Evolutionary conservation across 2,329 filamentous ascomycete species (phyloP).

Genomic region (Emergomyces orientalis): DNA sequence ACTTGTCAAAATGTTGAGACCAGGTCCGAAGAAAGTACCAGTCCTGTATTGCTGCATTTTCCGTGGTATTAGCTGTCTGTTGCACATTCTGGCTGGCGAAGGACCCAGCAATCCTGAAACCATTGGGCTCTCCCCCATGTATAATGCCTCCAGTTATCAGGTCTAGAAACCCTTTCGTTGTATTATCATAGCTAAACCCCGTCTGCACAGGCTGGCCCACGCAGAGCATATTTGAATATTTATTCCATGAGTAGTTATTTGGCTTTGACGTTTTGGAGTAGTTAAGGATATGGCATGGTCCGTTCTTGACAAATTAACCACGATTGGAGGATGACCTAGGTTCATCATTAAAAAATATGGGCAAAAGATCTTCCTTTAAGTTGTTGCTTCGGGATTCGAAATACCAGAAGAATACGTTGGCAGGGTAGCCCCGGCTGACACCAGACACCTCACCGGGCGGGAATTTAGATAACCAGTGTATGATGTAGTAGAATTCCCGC

Average conservation of each 20-base stretch:
- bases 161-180: slow-evolving; percentile 24
- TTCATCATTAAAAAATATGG: slow-evolving; percentile 56
- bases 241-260: slow-evolving; percentile 56
- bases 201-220: slow-evolving; percentile 57
- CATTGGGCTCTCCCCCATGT: not conserved
- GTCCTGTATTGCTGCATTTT: slow-evolving; percentile 39
- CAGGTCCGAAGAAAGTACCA: slow-evolving; percentile 50
- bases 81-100: slow-evolving; percentile 2
- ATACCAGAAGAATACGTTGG: slow-evolving; percentile 59
- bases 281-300: slow-evolving; percentile 45
- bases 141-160: not conserved
- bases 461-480: slow-evolving; percentile 53
- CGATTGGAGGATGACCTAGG: slow-evolving; percentile 52
- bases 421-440: slow-evolving; percentile 41
- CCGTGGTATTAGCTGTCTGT: slow-evolving; percentile 24
- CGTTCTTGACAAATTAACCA: slow-evolving; percentile 44
- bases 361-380: slow-evolving; percentile 43
- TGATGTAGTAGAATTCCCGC: slow-evolving; percentile 13
- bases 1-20: slow-evolving; percentile 48
- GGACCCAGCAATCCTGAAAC: slow-evolving; percentile 1
- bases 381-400: slow-evolving; percentile 49
- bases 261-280: slow-evolving; percentile 43
- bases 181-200: slow-evolving; percentile 40
- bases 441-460: slow-evolving; percentile 38
- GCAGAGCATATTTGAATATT: slow-evolving; percentile 56